Conservation (phyloP, 108 stramenopile genomes). For the Hondaea fermentalgiana region DNA sequence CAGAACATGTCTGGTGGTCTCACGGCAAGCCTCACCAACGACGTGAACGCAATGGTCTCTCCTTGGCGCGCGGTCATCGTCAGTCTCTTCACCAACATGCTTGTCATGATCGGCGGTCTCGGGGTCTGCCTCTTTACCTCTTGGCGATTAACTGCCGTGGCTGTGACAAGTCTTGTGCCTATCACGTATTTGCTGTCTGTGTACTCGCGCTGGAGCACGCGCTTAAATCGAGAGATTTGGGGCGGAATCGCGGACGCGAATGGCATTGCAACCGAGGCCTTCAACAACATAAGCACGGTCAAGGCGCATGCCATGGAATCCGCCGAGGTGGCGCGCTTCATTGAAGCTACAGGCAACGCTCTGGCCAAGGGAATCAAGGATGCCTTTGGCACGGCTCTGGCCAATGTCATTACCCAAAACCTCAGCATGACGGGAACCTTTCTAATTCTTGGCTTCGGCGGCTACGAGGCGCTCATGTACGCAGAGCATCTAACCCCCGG, state of each 20-base stretch:
- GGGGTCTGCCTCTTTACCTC: neutral
- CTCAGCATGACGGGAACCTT: neutral
- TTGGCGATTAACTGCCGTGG: neutral
- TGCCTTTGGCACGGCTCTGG: neutral
- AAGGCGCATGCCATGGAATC: neutral
- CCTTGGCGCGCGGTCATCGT: neutral
- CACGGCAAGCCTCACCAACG: neutral
- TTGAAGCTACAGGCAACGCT: neutral
- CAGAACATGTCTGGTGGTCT: neutral
- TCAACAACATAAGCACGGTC: conserved; percentile 9
- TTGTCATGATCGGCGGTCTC: conserved; percentile 18
- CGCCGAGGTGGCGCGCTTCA: neutral
- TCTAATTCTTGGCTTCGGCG: neutral
- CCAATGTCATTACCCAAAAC: neutral
- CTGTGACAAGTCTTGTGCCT: neutral
- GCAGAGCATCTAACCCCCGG: neutral
- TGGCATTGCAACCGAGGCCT: conserved; percentile 6
- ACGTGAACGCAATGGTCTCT: neutral
- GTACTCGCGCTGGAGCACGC: neutral
- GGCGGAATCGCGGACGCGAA: neutral
- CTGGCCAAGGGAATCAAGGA: neutral
- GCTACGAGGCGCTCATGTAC: neutral
- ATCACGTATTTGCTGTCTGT: neutral
- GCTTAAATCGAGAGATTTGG: neutral
- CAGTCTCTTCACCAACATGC: neutral